Base-by-base conservation (phyloP, 768 basidiomycete genomes). In the Pisolithus orientalis region DNA sequence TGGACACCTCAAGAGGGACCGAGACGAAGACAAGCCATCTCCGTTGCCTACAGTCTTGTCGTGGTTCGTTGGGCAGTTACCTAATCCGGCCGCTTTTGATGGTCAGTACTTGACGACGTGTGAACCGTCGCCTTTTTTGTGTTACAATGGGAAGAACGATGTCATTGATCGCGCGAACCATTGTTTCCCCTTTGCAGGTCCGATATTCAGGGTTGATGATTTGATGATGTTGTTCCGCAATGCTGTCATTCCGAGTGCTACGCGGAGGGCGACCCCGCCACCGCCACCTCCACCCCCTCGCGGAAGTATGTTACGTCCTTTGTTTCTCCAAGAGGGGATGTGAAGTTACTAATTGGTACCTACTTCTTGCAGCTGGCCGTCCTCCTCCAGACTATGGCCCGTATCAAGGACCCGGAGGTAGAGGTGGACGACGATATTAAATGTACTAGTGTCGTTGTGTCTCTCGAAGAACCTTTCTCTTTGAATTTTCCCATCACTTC, bases 351-450 rank as follows among this genome's bases (percentile, higher is more conserved):
- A 53, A 59, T 49, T 47, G 32, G 32, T 13, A 34, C 34, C 8
- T 24, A 8, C 52, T 49, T 44, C 39, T 45, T 6, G 38, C 59
- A 78, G 84, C 75, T 55, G 85, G 83, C 13, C 78, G 89, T 31
- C 89, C 89, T 27, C 87, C 90, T 17, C 90, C 89, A 39, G 89
- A 92, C 70, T 92, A 91, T 57, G 83, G 89, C 8, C 90, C 90
- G 16, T 91, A 91, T 59, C 84, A 85, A 64, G 87, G 88, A n/a
- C 90, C 88, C 1, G 73, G 72, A 52, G 69, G 68, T 21, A 65
- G 75, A 44, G 68, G 74, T n/a, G 65, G 65, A 11, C 68, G 78
- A 32, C 65, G 76, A 51, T 76, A 68, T 61, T 75, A 68, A 44
- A 24, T 24, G 40, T 42, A 42, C 34, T 13, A 34, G 5, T 14